These are phyloP conservation scores for Bacterosira constricta DNA, from an alignment of 108 stramenopile species.

Conservation along the genomic window DNA sequence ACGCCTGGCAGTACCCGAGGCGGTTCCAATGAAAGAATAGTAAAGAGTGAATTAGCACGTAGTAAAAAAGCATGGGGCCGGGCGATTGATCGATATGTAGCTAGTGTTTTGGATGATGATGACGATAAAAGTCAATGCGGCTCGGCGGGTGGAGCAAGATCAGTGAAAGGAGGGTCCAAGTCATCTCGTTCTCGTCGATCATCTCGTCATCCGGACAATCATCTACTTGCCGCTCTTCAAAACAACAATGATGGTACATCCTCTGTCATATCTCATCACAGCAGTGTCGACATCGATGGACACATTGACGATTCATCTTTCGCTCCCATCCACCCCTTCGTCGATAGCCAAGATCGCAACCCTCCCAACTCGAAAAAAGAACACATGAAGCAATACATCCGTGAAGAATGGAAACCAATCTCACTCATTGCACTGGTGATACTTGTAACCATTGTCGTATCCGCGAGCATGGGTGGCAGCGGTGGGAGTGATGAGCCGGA, in stretches of 20 bases:
- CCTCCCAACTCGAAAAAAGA: neutral
- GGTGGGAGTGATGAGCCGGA: neutral
- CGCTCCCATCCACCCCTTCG: conserved; percentile 42
- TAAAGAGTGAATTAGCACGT: neutral
- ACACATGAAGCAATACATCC: neutral
- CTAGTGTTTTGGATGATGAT: conserved; percentile 34
- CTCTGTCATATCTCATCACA: neutral
- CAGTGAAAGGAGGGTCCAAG: too few relatives aligned
- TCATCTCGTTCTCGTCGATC: neutral
- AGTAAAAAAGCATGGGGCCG: conserved; percentile 18
- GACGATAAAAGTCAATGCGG: conserved; percentile 11
- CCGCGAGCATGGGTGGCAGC: conserved; percentile 7
- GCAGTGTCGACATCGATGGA: neutral
- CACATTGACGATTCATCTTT: conserved; percentile 39
- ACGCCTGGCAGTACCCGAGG: neutral
- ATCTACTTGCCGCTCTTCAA: conserved; percentile 6
- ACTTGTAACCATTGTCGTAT: conserved; percentile 26
- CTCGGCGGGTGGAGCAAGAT: too few relatives aligned
- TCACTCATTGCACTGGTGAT: conserved; percentile 12
- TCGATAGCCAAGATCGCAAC: neutral
- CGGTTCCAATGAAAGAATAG: neutral
- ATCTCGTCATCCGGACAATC: conserved; percentile 17
- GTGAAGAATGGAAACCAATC: conserved; percentile 39
- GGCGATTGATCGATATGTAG: conserved; percentile 44
- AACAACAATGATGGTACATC: neutral